phyloP scores from a whole-genome alignment of 2,329 filamentous ascomycete genomes.

The Orbilia ellipsospora region DNA sequence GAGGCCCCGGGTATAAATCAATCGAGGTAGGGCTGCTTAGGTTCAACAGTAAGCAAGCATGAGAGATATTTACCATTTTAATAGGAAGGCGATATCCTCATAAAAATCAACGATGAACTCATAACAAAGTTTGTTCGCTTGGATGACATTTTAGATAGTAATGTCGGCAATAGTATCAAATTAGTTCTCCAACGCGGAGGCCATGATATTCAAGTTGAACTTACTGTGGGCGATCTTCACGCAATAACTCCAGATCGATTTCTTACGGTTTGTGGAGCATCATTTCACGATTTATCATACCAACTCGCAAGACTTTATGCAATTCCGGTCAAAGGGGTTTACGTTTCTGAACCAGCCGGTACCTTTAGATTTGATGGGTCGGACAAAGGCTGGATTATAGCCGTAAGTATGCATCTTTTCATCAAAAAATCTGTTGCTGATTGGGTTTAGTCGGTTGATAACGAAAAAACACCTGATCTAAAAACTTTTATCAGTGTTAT shows the following conservation, averaged over 20 bases:
- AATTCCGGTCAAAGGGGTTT: slow-evolving; percentile 90
- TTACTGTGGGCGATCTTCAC: slow-evolving; percentile 89
- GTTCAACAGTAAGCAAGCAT: background rate
- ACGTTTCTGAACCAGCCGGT: slow-evolving; percentile 91
- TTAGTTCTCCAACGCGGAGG: slow-evolving; percentile 89
- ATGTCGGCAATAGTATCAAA: slow-evolving; percentile 80
- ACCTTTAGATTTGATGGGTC: slow-evolving; percentile 90
- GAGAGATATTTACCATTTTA: background rate
- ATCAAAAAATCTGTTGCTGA: slow-evolving; percentile 20
- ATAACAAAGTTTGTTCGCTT: slow-evolving; percentile 92
- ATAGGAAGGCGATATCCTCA: slow-evolving; percentile 85
- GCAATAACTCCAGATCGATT: slow-evolving; percentile 95
- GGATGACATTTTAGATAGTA: slow-evolving; percentile 90
- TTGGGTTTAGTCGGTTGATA: slow-evolving; percentile 76
- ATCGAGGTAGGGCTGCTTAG: slow-evolving; percentile 68
- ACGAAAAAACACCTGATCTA: slow-evolving; percentile 88
- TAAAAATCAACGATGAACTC: slow-evolving; percentile 92
- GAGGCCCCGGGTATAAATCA: slow-evolving; percentile 86
- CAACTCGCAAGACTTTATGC: slow-evolving; percentile 97
- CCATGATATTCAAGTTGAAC: slow-evolving; percentile 83
- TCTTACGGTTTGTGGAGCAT: slow-evolving; percentile 89
- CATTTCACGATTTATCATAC: slow-evolving; percentile 96
- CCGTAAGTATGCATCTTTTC: slow-evolving; percentile 32
- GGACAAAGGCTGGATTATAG: slow-evolving; percentile 91
- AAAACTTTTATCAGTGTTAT: slow-evolving; percentile 91